Percentiles rank a stretch among this genome's conserved stretches.
Conservation (phyloP, 2,329 filamentous ascomycete genomes). For the Claviceps monticola region DNA sequence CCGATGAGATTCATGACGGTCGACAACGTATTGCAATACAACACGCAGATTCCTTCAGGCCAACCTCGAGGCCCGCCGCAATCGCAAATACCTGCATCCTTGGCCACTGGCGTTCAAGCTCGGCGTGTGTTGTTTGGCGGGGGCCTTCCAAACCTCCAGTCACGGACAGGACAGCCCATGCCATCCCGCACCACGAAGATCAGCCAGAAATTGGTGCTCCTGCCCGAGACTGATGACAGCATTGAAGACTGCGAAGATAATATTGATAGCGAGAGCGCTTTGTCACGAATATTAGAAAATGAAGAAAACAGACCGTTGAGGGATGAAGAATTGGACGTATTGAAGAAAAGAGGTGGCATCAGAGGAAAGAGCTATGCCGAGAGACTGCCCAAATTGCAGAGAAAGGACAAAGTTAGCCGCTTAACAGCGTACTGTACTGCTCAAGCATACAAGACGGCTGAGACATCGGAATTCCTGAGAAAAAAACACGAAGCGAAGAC, state of each 20-base stretch:
- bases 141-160: constrained; percentile 26
- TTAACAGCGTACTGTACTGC: constrained; percentile 95
- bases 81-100: constrained; percentile 19
- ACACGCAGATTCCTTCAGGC: constrained; percentile 87
- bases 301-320: constrained; percentile 51
- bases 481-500: constrained; percentile 81
- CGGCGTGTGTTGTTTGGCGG: constrained; percentile 20
- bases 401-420: constrained; percentile 75
- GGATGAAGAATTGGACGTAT: constrained; percentile 53
- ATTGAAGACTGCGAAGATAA: constrained; percentile 46
- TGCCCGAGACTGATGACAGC: constrained; percentile 64
- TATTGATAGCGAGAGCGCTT: constrained; percentile 28
- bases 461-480: constrained; percentile 77
- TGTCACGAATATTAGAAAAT: constrained; percentile 28
- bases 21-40: constrained; percentile 88
- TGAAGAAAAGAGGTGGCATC: constrained; percentile 47
- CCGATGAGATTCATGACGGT: constrained; percentile 72
- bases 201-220: constrained; percentile 88
- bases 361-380: constrained; percentile 86
- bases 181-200: constrained; percentile 85
- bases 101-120: constrained; percentile 7
- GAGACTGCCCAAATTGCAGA: constrained; percentile 72
- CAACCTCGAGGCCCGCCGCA: constrained; percentile 64
- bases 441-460: constrained; percentile 79
- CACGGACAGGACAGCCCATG: constrained; percentile 42